phyloP scores from a whole-genome alignment of 768 basidiomycete species.

The Mrakia hoshinonis region DNA sequence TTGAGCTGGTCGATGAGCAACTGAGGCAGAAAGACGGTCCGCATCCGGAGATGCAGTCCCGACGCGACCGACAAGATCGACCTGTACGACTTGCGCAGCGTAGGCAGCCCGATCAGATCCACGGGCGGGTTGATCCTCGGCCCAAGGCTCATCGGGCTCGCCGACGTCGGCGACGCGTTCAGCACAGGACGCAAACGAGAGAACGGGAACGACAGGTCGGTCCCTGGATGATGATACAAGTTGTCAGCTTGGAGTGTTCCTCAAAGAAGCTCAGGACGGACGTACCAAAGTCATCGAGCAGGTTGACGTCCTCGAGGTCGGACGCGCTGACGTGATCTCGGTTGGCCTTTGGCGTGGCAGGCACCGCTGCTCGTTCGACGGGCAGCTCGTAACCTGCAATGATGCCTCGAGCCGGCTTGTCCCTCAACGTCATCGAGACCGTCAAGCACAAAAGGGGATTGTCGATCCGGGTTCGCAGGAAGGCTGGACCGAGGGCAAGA shows the following conservation, averaged over 20 bases:
- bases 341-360: slow-evolving; percentile 40
- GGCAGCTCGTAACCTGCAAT: slow-evolving; percentile 42
- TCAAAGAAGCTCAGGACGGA: slow-evolving; percentile 57
- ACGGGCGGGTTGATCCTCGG: slow-evolving; percentile 36
- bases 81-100: slow-evolving; percentile 76
- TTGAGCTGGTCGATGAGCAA: slow-evolving; percentile 51
- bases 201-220: slow-evolving; percentile 26
- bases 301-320: slow-evolving; percentile 59
- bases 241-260: slow-evolving; percentile 57
- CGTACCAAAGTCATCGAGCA: slow-evolving; percentile 53
- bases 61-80: slow-evolving; percentile 68
- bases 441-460: slow-evolving; percentile 79
- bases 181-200: slow-evolving; percentile 45
- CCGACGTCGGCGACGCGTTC: slow-evolving; percentile 35
- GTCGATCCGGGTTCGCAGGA: slow-evolving; percentile 56
- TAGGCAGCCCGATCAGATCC: slow-evolving; percentile 45
- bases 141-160: slow-evolving; percentile 17
- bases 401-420: slow-evolving; percentile 55
- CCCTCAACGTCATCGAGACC: slow-evolving; percentile 74
- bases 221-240: slow-evolving; percentile 28
- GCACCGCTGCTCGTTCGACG: slow-evolving; percentile 39
- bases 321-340: slow-evolving; percentile 38
- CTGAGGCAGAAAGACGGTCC: slow-evolving; percentile 85
- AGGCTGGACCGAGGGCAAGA: slow-evolving; percentile 48
- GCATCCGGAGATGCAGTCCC: slow-evolving; percentile 83